These are phyloP conservation scores for Metarhizium album DNA, from an alignment of 2,329 filamentous ascomycete species.

Conservation along the genomic window DNA sequence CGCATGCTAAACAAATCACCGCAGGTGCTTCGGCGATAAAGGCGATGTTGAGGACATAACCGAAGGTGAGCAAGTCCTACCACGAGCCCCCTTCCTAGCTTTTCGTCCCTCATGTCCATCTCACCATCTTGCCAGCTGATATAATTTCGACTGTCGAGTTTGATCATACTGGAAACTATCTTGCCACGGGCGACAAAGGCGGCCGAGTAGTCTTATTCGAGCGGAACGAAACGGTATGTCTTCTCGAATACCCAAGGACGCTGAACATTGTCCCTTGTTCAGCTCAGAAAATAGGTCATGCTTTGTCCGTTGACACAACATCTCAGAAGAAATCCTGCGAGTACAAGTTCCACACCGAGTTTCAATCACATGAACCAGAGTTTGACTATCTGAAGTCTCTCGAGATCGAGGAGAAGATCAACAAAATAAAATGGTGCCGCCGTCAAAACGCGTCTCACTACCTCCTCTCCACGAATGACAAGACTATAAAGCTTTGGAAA, in stretches of 20 bases:
- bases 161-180: slow-evolving; percentile 81
- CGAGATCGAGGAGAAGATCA: slow-evolving; percentile 99
- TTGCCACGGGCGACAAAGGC: slow-evolving; percentile 84
- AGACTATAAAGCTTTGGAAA: slow-evolving; percentile 99
- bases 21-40: slow-evolving; percentile 97
- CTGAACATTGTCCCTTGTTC: neutral
- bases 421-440: slow-evolving; percentile 99
- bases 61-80: slow-evolving; percentile 53
- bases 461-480: slow-evolving; percentile 96
- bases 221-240: slow-evolving; percentile 83
- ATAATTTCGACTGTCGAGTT: slow-evolving; percentile 90
- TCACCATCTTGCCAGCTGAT: slow-evolving; percentile 49
- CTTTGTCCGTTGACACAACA: slow-evolving; percentile 1
- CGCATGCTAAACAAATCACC: slow-evolving; percentile 15
- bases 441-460: slow-evolving; percentile 98
- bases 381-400: slow-evolving; percentile 99
- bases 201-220: slow-evolving; percentile 79
- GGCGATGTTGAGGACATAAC: slow-evolving; percentile 98
- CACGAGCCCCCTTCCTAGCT: slow-evolving; percentile 2
- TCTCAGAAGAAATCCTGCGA: slow-evolving; percentile 97
- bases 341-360: slow-evolving; percentile 99
- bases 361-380: slow-evolving; percentile 98
- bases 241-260: slow-evolving; percentile 17
- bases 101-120: slow-evolving; percentile 10
- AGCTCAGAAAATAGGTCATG: neutral